These are phyloP conservation scores for Yamadazyma triangularis DNA, from an alignment of 1,139 yeast genomes.

Conservation along the genomic window DNA sequence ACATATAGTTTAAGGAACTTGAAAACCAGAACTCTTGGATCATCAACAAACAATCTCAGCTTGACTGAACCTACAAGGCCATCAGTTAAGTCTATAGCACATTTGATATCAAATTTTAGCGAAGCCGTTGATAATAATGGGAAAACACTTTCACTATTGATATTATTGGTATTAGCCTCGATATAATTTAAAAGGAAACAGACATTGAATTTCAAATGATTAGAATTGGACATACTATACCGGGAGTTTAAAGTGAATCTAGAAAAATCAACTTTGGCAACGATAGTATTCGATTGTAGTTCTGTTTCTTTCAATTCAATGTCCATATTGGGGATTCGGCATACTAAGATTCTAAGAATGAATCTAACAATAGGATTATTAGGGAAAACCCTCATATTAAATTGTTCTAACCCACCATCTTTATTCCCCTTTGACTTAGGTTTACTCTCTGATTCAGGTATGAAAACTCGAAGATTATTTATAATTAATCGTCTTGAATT, in stretches of 20 bases:
- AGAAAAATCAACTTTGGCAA: slow-evolving; percentile 19
- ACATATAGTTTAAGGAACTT: slow-evolving; percentile 16
- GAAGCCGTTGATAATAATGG: slow-evolving; percentile 17
- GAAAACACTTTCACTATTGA: slow-evolving; percentile 4
- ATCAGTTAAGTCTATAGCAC: slow-evolving; percentile 15
- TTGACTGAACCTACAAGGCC: slow-evolving; percentile 20
- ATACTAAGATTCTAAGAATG: slow-evolving; percentile 13
- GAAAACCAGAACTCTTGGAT: slow-evolving; percentile 22
- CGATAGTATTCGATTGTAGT: slow-evolving; percentile 9
- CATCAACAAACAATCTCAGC: slow-evolving; percentile 22
- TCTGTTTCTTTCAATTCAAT: slow-evolving; percentile 23
- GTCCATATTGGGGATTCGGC: slow-evolving; percentile 23
- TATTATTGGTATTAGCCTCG: slow-evolving; percentile 4
- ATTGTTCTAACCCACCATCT: slow-evolving; percentile 1
- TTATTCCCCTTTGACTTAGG: background rate
- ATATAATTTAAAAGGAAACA: slow-evolving; percentile 13
- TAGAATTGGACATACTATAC: slow-evolving; percentile 14
- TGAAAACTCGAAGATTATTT: slow-evolving; percentile 14
- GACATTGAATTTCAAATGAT: slow-evolving; percentile 18
- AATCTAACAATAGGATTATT: slow-evolving; percentile 9
- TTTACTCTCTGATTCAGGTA: slow-evolving; percentile 1
- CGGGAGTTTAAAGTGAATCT: slow-evolving; percentile 18
- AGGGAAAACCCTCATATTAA: slow-evolving; percentile 16
- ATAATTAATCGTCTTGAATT: slow-evolving; percentile 29
- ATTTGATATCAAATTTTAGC: slow-evolving; percentile 19